Evolutionary conservation across 805 yeast genomes (phyloP), one percentile per base, ranked within the genome.

Genomic region (Yamadazyma philogaea): DNA sequence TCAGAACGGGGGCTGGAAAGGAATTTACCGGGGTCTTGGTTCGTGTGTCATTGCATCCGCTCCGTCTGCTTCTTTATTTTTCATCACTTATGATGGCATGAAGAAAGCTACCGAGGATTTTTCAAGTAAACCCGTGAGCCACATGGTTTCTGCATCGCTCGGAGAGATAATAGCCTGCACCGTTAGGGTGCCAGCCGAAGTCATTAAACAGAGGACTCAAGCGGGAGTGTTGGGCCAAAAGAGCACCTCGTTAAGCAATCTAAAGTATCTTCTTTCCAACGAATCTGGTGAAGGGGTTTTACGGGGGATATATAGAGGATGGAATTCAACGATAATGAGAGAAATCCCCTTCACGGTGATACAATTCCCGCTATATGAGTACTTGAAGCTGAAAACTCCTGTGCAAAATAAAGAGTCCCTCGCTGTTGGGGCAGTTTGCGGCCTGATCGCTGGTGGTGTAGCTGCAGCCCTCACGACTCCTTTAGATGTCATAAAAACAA

Each of bases 261-360:
- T 93, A 46, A 71, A 70, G 52, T 69, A 75, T 41, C 68, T 91
- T 31, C 57, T 87, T 12, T 64, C 68, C 39, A 85, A 87, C 59
- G 66, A 74, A 47, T 70, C 82, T 1, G 91, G 93, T 1, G 96
- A 88, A 61, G 96, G 96, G 3, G 68, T 81, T 0, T 51, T 85
- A 17, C 66, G 75, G 30, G 96, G 96, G 1, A 70, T 93, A 4
- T 93, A 93, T 59, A 74, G 98, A 51, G 99, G 99, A 6, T 93
- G 95, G 89, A 72, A 79, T 17, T 82, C 95, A 11, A 93, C 99
- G 1, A 83, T 93, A 32, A 74, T 90, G 81, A 75, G 99, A 46
- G 99, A 93, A 56, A 91, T 93, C 34, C 99, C 99, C 4, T 93
- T 93, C 66, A 93, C 99, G 0, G 75, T 90, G 60, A 88, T 93